A percentile compares a stretch with the other conserved stretches of the same genome.
Conservation (phyloP, 768 basidiomycete genomes). For the Podaxis mareebaensis region DNA sequence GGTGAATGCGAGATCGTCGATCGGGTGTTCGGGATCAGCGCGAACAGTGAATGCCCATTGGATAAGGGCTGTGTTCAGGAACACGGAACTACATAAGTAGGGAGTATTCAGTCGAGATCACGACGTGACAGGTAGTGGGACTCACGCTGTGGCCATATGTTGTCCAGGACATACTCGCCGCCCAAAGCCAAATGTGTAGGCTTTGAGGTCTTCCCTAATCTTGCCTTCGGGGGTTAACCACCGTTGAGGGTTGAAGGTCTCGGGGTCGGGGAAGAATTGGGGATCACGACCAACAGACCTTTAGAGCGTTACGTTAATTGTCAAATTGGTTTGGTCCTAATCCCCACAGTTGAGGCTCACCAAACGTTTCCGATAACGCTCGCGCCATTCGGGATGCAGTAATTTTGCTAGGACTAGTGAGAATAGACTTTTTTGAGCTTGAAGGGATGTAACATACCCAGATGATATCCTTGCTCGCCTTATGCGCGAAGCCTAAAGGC, state of each 20-base stretch:
- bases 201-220: conserved; percentile 52
- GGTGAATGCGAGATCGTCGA: conserved; percentile 62
- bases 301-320: neutral
- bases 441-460: conserved; percentile 42
- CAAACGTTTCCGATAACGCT: conserved; percentile 63
- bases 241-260: conserved; percentile 56
- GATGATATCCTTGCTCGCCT: conserved; percentile 61
- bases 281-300: conserved; percentile 63
- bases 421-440: neutral
- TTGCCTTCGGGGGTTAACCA: conserved; percentile 50
- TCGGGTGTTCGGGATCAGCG: conserved; percentile 50
- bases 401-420: conserved; percentile 35
- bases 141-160: conserved; percentile 52
- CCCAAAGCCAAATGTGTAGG: conserved; percentile 60
- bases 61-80: conserved; percentile 62
- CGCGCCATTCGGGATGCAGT: conserved; percentile 56
- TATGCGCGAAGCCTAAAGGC: conserved; percentile 55
- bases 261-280: conserved; percentile 56
- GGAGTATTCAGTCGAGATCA: neutral
- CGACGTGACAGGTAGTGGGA: neutral
- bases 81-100: conserved; percentile 48
- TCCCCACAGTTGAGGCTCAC: conserved; percentile 27
- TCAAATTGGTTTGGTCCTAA: neutral
- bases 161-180: conserved; percentile 65
- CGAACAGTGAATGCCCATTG: conserved; percentile 66